These are phyloP conservation scores for Lablab purpureus DNA, from an alignment of 306 rosid species.

Conservation along the genomic window DNA sequence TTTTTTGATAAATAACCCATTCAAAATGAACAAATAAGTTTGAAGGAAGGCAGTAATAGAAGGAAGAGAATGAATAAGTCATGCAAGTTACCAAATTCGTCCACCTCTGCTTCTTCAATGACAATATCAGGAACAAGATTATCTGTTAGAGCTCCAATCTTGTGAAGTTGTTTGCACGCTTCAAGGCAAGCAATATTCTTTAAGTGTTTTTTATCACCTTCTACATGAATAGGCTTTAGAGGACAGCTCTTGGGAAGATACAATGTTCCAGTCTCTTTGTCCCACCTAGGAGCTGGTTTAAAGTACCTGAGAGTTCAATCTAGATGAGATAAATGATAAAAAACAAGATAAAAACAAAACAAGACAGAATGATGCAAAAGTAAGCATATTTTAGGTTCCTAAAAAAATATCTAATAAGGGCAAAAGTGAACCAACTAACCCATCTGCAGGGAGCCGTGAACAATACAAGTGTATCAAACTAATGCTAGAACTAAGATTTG, in stretches of 20 bases:
- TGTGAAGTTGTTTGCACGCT: slow-evolving; percentile 90
- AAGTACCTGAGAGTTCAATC: slow-evolving; percentile 66
- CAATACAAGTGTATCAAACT: slow-evolving; percentile 73
- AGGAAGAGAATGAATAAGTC: slow-evolving; percentile 33
- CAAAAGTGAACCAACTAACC: slow-evolving; percentile 64
- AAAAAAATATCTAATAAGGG: slow-evolving; percentile 18
- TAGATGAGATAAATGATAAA: slow-evolving; percentile 18
- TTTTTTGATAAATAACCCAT: slow-evolving; percentile 17
- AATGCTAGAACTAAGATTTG: slow-evolving; percentile 75
- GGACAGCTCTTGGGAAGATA: slow-evolving; percentile 90
- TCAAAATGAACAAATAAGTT: slow-evolving; percentile 19
- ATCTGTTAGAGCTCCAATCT: slow-evolving; percentile 82
- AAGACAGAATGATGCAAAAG: slow-evolving; percentile 21
- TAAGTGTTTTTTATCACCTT: slow-evolving; percentile 55
- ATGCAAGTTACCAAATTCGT: slow-evolving; percentile 59
- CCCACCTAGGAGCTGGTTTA: slow-evolving; percentile 89
- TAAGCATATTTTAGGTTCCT: slow-evolving; percentile 3
- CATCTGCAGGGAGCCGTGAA: slow-evolving; percentile 89
- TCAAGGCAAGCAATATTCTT: slow-evolving; percentile 86
- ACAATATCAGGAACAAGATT: slow-evolving; percentile 74
- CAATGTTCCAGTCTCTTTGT: slow-evolving; percentile 55
- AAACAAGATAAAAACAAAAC: slow-evolving; percentile 17
- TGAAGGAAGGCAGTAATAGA: background rate
- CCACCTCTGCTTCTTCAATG: slow-evolving; percentile 63
- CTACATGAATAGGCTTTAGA: slow-evolving; percentile 52